phyloP scores from a whole-genome alignment of 2,329 filamentous ascomycete species.

The Fusarium bactridioides region DNA sequence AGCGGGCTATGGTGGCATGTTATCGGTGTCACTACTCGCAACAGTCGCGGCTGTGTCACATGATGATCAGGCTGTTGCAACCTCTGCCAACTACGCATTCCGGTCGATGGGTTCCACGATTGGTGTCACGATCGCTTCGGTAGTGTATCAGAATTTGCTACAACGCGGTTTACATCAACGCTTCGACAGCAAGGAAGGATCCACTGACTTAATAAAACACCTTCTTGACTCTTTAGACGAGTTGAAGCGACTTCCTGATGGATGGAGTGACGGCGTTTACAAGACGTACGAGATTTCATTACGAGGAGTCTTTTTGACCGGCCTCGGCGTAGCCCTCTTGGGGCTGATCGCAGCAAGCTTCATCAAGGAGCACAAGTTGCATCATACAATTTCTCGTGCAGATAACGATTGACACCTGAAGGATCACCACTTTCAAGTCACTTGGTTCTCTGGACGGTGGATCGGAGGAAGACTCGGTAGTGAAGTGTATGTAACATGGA shows the following conservation, averaged over 20 bases:
- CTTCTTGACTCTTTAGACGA: neutral
- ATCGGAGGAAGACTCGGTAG: fast-evolving
- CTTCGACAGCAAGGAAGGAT: neutral
- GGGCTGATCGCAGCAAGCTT: neutral
- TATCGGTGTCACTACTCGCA: neutral
- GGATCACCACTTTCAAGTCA: fast-evolving
- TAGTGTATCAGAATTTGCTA: neutral
- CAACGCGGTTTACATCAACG: neutral
- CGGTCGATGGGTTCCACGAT: neutral
- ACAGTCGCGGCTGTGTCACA: neutral
- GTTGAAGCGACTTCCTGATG: neutral
- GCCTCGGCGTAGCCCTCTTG: neutral
- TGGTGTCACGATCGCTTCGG: neutral
- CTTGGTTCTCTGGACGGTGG: fast-evolving
- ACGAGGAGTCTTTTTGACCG: neutral
- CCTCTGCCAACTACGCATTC: neutral
- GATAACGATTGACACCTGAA: neutral
- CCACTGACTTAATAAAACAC: neutral
- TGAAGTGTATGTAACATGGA: neutral
- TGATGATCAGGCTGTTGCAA: neutral
- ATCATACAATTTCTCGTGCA: neutral
- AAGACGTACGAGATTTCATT: neutral
- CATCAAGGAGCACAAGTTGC: neutral
- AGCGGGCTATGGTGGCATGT: neutral
- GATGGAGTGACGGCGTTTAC: neutral